Percentiles rank a stretch among this genome's conserved stretches.
These are phyloP conservation scores for Chytridiales sp. DNA, from an alignment of 371 early-diverging fungal genomes.

Conservation along the genomic window DNA sequence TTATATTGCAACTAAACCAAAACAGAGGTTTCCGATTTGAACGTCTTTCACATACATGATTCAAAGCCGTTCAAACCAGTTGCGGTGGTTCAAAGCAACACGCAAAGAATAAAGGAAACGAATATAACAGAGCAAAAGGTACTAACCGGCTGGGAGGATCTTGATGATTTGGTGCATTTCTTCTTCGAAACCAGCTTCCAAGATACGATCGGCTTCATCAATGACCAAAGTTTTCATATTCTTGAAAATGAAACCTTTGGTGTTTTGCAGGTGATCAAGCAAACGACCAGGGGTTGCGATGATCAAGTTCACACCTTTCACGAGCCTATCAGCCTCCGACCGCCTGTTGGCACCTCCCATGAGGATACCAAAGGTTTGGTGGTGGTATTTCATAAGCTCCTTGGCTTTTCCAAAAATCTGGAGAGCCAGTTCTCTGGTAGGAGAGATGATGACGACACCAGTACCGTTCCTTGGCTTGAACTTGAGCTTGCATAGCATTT, in stretches of 20 bases:
- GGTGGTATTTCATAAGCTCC: slow-evolving; percentile 86
- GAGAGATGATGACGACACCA: slow-evolving; percentile 95
- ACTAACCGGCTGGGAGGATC: slow-evolving; percentile 70
- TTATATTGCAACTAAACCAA: slow-evolving; percentile 18
- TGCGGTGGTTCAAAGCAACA: background rate
- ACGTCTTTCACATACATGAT: too few relatives aligned
- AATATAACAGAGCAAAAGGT: background rate
- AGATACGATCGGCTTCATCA: slow-evolving; percentile 98
- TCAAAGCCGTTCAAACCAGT: too few relatives aligned
- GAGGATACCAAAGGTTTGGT: slow-evolving; percentile 94
- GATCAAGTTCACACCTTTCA: slow-evolving; percentile 90
- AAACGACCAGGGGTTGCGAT: slow-evolving; percentile 98
- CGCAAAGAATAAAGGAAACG: background rate
- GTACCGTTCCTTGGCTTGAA: slow-evolving; percentile 96
- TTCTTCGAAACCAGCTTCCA: slow-evolving; percentile 98
- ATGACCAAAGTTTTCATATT: slow-evolving; percentile 90
- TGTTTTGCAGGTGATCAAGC: slow-evolving; percentile 94
- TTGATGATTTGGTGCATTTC: slow-evolving; percentile 97
- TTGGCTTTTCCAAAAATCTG: slow-evolving; percentile 98
- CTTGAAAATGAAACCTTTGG: slow-evolving; percentile 87
- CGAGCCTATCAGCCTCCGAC: slow-evolving; percentile 91
- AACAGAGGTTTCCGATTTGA: too few relatives aligned
- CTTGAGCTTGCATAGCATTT: slow-evolving; percentile 78
- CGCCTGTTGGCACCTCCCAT: slow-evolving; percentile 97
- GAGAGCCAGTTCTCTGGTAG: slow-evolving; percentile 99